Conservation (phyloP, 2,329 filamentous ascomycete genomes). For the Exophiala alcalophila region DNA sequence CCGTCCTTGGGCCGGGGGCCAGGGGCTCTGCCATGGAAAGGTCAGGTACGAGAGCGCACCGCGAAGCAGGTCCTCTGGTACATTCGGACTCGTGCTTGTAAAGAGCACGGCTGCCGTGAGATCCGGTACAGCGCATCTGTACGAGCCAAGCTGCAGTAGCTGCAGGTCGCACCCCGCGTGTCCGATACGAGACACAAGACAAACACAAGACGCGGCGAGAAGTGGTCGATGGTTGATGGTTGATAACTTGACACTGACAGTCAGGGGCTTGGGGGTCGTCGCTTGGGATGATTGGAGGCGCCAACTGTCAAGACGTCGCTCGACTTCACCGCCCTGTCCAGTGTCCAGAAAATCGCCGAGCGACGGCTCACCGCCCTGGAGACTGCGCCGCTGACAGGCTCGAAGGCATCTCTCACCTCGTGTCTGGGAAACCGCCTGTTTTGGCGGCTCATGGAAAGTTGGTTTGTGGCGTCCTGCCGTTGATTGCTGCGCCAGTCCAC, state of each 20-base stretch:
- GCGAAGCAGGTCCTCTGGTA: neutral
- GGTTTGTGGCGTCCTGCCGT: neutral
- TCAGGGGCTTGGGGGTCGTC: neutral
- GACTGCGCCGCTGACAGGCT: neutral
- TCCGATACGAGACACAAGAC: neutral
- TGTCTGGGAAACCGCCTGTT: neutral
- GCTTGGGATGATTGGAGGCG: slow-evolving; percentile 6
- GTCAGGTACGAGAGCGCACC: slow-evolving; percentile 9
- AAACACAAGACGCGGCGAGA: neutral
- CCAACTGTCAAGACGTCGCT: no score
- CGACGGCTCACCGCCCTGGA: neutral
- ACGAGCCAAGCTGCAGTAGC: neutral
- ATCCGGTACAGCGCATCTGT: slow-evolving; percentile 3
- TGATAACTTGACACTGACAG: neutral
- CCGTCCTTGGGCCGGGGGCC: no score
- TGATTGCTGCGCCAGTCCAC: neutral
- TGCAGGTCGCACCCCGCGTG: slow-evolving; percentile 3
- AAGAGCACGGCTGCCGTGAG: slow-evolving; percentile 8
- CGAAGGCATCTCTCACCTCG: slow-evolving; percentile 1
- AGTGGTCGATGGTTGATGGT: no score
- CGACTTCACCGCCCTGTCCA: slow-evolving; percentile 3
- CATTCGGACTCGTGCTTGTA: no score
- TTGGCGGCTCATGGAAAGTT: neutral
- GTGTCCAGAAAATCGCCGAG: neutral
- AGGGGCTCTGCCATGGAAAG: neutral